Evolutionary conservation across 2,329 filamentous ascomycete genomes (phyloP).

Genomic region (Leptographium wingfieldii): DNA sequence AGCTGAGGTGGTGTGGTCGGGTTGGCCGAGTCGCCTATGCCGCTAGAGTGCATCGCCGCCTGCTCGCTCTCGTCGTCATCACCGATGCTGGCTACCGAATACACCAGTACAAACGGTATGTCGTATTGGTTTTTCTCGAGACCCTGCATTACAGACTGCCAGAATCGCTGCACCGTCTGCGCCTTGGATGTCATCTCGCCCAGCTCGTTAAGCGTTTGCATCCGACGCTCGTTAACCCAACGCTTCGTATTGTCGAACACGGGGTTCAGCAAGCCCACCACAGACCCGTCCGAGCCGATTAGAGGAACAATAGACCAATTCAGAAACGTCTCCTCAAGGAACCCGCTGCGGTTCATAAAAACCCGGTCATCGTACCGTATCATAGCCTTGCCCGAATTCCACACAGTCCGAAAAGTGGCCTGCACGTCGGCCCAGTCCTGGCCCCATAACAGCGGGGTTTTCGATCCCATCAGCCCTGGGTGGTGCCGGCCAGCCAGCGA

Average conservation of each 20-base stretch:
- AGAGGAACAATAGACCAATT: constrained; percentile 73
- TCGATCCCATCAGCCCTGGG: constrained; percentile 60
- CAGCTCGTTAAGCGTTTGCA: constrained; percentile 66
- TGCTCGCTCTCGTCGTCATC: constrained; percentile 55
- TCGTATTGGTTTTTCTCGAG: constrained; percentile 64
- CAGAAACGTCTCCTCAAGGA: constrained; percentile 69
- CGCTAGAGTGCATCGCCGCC: constrained; percentile 59
- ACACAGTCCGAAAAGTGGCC: constrained; percentile 55
- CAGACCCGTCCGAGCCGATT: constrained; percentile 59
- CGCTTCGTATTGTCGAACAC: constrained; percentile 70
- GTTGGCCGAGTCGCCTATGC: constrained; percentile 30
- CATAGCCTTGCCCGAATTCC: constrained; percentile 59
- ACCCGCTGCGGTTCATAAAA: constrained; percentile 57
- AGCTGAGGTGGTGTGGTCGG: constrained; percentile 39
- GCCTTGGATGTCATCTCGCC: constrained; percentile 63
- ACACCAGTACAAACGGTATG: constrained; percentile 64
- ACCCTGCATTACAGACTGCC: constrained; percentile 55
- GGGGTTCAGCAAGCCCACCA: constrained; percentile 68
- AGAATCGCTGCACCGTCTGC: constrained; percentile 61
- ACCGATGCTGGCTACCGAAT: constrained; percentile 40
- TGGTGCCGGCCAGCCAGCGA: constrained; percentile 65
- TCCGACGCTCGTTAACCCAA: constrained; percentile 66
- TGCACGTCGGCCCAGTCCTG: constrained; percentile 65
- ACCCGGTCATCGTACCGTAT: constrained; percentile 77
- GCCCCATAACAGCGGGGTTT: constrained; percentile 54